Percentiles rank a stretch among this genome's conserved stretches.
These are phyloP conservation scores for Cytospora leucostoma DNA, from an alignment of 2,329 filamentous ascomycete species.

Conservation along the genomic window DNA sequence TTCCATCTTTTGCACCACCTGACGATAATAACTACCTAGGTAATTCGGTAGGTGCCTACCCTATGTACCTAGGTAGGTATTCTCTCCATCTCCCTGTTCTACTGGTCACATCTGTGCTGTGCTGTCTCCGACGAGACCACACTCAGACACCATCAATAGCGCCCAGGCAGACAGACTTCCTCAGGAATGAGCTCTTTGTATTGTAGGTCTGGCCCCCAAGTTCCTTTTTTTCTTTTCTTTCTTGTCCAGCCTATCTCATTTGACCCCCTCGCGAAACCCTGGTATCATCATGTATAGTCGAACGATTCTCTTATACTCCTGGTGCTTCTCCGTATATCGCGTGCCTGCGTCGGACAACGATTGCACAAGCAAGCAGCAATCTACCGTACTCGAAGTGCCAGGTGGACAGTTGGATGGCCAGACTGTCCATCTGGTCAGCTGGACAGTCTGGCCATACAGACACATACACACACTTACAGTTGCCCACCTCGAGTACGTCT, in stretches of 20 bases:
- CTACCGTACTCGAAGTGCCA: not conserved
- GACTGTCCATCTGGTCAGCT: not conserved
- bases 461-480: not conserved
- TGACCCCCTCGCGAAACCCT: not conserved
- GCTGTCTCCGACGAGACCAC: not conserved
- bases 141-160: slow-evolving; percentile 7
- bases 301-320: not conserved
- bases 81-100: slow-evolving; percentile 5
- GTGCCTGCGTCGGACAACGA: not conserved
- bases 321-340: not conserved
- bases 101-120: slow-evolving; percentile 11
- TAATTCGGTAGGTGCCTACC: not conserved
- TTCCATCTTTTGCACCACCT: not conserved
- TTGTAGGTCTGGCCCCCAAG: slow-evolving; percentile 8
- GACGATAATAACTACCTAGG: not conserved
- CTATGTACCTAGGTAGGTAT: not conserved
- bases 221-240: not conserved
- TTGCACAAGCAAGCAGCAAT: not conserved
- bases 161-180: slow-evolving; percentile 8
- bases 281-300: not conserved
- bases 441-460: too few species aligned
- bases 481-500: not conserved
- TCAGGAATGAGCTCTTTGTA: slow-evolving; percentile 14
- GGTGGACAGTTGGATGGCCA: not conserved
- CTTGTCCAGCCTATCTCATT: not conserved